Evolutionary conservation across 345 rosid species (phyloP).

Genomic region (Ceriops tagal): DNA sequence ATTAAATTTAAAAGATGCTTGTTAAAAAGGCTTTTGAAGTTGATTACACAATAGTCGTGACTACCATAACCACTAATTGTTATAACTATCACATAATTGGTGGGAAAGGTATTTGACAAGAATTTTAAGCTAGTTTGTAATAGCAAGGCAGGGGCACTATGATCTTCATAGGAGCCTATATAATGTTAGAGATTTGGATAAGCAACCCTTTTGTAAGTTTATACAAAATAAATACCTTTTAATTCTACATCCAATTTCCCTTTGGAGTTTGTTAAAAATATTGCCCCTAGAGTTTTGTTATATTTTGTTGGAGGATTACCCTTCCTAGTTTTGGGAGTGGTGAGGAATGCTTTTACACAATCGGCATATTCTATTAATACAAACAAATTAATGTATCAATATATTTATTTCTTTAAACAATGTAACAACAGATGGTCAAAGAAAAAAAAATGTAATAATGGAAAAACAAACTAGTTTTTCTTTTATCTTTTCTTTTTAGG

Average conservation of each 20-base stretch:
- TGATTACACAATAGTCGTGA: no score
- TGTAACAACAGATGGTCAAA: not conserved
- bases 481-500: not conserved
- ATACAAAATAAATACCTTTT: conserved; percentile 43
- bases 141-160: no score
- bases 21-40: no score
- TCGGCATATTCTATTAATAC: not conserved
- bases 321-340: conserved; percentile 90
- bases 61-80: no score
- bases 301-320: conserved; percentile 67
- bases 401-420: no score
- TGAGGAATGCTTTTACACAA: conserved; percentile 24
- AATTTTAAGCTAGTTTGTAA: no score
- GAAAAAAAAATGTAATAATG: not conserved
- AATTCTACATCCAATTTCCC: conserved; percentile 50
- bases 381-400: no score
- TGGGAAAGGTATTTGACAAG: no score
- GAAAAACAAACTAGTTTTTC: no score
- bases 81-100: no score
- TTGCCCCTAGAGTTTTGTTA: conserved; percentile 46
- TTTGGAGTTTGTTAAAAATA: no score
- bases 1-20: no score
- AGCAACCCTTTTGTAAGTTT: conserved; percentile 70
- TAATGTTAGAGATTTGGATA: conserved; percentile 83
- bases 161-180: conserved; percentile 34